Conservation (phyloP, 495 filamentous ascomycete genomes). For the Lentithecium fluviatile region DNA sequence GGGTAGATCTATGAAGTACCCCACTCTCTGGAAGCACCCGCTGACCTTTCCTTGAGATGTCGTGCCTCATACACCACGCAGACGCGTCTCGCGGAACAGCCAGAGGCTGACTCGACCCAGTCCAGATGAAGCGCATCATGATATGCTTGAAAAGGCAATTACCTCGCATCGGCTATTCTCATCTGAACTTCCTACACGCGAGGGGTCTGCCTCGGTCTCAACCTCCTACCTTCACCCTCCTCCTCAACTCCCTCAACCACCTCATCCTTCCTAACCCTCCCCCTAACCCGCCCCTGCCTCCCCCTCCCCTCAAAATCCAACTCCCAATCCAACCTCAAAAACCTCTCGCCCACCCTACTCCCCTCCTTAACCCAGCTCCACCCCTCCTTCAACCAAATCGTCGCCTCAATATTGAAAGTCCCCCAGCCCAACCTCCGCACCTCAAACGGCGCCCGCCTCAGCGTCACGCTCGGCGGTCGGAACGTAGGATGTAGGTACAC, state of each 20-base stretch:
- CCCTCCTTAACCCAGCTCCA: slow-evolving; percentile 34
- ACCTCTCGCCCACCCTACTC: slow-evolving; percentile 4
- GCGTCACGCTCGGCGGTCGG: slow-evolving; percentile 20
- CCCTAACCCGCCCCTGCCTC: slow-evolving; percentile 25
- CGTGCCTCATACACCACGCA: no score
- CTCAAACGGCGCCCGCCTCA: slow-evolving; percentile 32
- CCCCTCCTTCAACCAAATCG: slow-evolving; percentile 25
- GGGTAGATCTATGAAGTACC: no score
- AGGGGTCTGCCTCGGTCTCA: no score
- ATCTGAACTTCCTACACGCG: no score
- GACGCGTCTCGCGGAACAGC: no score
- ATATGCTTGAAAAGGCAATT: no score
- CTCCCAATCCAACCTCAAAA: slow-evolving; percentile 33
- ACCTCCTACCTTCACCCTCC: no score
- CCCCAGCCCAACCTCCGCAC: slow-evolving; percentile 36
- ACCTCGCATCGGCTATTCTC: no score
- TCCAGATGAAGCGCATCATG: no score
- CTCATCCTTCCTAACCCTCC: slow-evolving; percentile 30
- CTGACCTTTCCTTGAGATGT: no score
- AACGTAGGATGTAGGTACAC: slow-evolving; percentile 39
- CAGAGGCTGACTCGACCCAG: no score
- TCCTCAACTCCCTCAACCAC: not conserved
- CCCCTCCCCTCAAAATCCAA: slow-evolving; percentile 35
- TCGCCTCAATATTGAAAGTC: slow-evolving; percentile 30
- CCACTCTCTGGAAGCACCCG: no score